Evolutionary conservation across 441 rosid genomes (phyloP).

Genomic region (Croton laevigatus): DNA sequence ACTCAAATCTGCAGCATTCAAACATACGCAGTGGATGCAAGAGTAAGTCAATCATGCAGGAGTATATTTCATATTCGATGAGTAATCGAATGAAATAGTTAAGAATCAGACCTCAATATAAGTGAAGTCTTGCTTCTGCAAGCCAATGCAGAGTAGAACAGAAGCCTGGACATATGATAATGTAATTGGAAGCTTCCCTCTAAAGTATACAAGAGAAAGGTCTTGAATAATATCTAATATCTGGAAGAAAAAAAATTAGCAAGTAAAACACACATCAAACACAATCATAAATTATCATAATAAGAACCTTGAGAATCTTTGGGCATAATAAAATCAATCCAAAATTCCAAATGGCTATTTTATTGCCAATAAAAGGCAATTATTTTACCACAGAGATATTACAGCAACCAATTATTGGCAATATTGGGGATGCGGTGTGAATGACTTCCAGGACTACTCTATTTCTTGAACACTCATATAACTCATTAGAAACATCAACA

Average conservation of each 20-base stretch:
- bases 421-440: not conserved
- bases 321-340: not conserved
- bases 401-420: not conserved
- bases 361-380: constrained; percentile 3
- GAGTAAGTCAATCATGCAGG: not conserved
- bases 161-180: constrained; percentile 80
- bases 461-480: not conserved
- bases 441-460: not conserved
- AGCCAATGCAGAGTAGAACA: constrained; percentile 77
- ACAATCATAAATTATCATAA: not conserved
- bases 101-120: constrained; percentile 61
- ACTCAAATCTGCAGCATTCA: constrained; percentile 1
- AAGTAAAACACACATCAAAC: not conserved
- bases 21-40: not conserved
- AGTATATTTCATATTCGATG: not conserved
- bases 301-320: not conserved
- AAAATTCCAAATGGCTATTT: not conserved
- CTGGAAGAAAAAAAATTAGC: constrained; percentile 37
- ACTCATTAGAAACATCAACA: not conserved
- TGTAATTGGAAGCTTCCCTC: constrained; percentile 79
- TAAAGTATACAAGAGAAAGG: constrained; percentile 74
- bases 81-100: constrained; percentile 7
- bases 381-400: not conserved
- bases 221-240: constrained; percentile 58
- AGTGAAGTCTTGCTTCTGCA: constrained; percentile 67